A percentile compares a stretch with the other conserved stretches of the same genome.
phyloP scores from a whole-genome alignment of 2,329 filamentous ascomycete genomes.

The Stenocarpella maydis region DNA sequence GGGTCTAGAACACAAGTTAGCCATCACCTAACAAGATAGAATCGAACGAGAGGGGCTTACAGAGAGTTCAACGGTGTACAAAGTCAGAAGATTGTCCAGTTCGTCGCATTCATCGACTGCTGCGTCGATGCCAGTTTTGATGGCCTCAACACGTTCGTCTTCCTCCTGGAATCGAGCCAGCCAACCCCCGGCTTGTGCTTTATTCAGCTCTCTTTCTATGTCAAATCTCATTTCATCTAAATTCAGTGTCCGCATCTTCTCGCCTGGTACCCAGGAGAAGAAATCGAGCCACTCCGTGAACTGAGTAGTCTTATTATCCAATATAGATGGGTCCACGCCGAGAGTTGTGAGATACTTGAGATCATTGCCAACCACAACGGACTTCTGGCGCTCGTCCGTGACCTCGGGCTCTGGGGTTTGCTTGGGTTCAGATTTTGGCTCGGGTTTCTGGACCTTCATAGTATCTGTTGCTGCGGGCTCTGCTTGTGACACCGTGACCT shows the following conservation, averaged over 20 bases:
- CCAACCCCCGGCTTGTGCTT: constrained; percentile 93
- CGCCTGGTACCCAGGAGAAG: constrained; percentile 85
- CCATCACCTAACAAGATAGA: background rate
- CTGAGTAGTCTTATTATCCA: constrained; percentile 79
- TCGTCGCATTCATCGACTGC: constrained; percentile 97
- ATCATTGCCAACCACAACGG: constrained; percentile 75
- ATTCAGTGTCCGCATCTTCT: constrained; percentile 75
- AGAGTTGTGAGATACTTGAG: constrained; percentile 79
- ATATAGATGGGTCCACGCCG: constrained; percentile 78
- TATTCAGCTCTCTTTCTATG: constrained; percentile 86
- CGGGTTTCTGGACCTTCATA: background rate
- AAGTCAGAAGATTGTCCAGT: constrained; percentile 88
- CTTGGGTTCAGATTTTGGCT: constrained; percentile 45
- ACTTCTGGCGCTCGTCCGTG: constrained; percentile 64
- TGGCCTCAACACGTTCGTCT: constrained; percentile 86
- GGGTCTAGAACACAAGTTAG: constrained; percentile 66
- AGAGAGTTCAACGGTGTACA: constrained; percentile 94
- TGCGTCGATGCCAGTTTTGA: constrained; percentile 85
- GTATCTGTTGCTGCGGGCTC: constrained; percentile 15
- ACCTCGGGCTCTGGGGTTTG: constrained; percentile 41
- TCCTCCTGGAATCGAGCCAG: constrained; percentile 84
- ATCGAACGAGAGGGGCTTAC: constrained; percentile 58
- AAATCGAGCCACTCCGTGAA: constrained; percentile 86
- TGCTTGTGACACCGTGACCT: constrained; percentile 64
- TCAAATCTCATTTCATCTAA: constrained; percentile 84